A percentile compares a stretch with the other conserved stretches of the same genome.
These are phyloP conservation scores for Myrica gale DNA, from an alignment of 306 rosid species.

Conservation along the genomic window DNA sequence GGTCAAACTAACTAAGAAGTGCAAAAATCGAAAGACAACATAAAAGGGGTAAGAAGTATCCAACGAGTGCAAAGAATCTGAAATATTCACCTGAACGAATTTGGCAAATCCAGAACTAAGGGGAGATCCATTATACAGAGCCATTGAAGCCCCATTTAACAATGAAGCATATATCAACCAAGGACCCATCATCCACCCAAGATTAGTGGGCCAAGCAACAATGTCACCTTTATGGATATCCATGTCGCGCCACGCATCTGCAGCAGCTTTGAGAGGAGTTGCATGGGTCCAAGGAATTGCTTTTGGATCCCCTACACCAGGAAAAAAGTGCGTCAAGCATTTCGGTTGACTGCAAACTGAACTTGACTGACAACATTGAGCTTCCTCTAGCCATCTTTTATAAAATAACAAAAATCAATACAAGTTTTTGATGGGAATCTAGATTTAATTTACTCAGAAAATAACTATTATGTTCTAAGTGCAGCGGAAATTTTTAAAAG, in stretches of 20 bases:
- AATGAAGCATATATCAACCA: conserved; percentile 94
- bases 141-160: conserved; percentile 89
- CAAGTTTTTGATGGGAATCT: too few species aligned
- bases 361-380: neutral
- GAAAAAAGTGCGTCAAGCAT: conserved; percentile 24
- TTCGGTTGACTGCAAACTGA: conserved; percentile 14
- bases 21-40: neutral
- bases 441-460: too few species aligned
- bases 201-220: conserved; percentile 95
- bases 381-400: too few species aligned
- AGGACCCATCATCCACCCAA: conserved; percentile 99
- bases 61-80: neutral
- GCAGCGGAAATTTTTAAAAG: too few species aligned
- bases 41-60: neutral
- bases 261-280: conserved; percentile 90
- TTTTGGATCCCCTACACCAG: conserved; percentile 82
- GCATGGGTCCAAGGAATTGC: conserved; percentile 93
- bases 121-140: conserved; percentile 84
- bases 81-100: conserved; percentile 68
- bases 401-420: too few species aligned
- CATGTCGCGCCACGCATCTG: conserved; percentile 93
- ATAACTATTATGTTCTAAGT: too few species aligned
- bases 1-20: neutral
- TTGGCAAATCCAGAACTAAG: conserved; percentile 85
- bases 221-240: conserved; percentile 79